A percentile compares a stretch with the other conserved stretches of the same genome.
Evolutionary conservation across 768 basidiomycete genomes (phyloP).

Genomic region (Tricholoma terreum): DNA sequence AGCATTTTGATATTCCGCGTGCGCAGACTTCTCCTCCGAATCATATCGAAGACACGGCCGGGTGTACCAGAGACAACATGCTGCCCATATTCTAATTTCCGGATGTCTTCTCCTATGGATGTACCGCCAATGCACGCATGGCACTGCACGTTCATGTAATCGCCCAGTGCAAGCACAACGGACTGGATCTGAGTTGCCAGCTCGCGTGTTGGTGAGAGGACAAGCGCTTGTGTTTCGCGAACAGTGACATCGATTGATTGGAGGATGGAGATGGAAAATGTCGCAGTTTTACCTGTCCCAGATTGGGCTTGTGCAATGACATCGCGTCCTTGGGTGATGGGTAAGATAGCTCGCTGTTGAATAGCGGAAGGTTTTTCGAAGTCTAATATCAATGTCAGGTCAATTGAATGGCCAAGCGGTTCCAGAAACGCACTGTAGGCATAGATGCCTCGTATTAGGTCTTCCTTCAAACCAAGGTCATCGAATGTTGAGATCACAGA

Average conservation of each 20-base stretch:
- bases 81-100: conserved; percentile 95
- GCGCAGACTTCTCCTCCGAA: conserved; percentile 86
- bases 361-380: conserved; percentile 99
- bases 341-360: conserved; percentile 96
- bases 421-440: conserved; percentile 77
- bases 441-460: conserved; percentile 94
- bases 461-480: conserved; percentile 89
- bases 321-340: conserved; percentile 93
- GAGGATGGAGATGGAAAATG: conserved; percentile 96
- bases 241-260: conserved; percentile 96
- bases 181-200: conserved; percentile 99
- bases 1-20: conserved; percentile 99
- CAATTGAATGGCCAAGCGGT: not conserved
- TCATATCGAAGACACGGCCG: conserved; percentile 99
- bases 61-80: conserved; percentile 98
- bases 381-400: conserved; percentile 36
- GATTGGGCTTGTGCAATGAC: conserved; percentile 99
- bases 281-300: conserved; percentile 99
- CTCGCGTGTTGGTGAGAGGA: conserved; percentile 97
- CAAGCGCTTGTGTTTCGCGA: conserved; percentile 93
- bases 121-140: conserved; percentile 98
- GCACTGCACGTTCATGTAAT: conserved; percentile 99
- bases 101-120: conserved; percentile 95
- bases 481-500: conserved; percentile 88
- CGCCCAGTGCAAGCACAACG: conserved; percentile 91